Evolutionary conservation across 225 moss, liverwort and hornwort species (phyloP), one percentile per base, ranked within the genome.

Genomic region (Ulota crispa): DNA sequence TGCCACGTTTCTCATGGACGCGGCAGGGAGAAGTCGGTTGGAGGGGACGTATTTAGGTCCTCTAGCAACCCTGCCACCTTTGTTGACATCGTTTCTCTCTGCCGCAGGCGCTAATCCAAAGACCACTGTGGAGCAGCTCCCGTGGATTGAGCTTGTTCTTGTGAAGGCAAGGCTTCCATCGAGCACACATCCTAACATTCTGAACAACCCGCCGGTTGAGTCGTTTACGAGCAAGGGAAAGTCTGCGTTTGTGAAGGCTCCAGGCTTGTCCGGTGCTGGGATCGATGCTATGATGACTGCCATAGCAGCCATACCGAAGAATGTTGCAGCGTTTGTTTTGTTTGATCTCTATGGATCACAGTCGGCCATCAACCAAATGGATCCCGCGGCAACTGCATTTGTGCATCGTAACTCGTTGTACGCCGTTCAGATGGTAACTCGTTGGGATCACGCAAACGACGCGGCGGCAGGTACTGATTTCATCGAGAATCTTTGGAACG

Each of bases 361-460:
- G 63, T 95, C 93, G 0, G 84, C 81, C 0, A 89, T 89, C 41
- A 95, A 95, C 81, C 53, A 85, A 14, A 73, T 91, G 19, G 9
- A 86, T 0, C 27, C 80, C 0, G 59, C 64, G 2, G 28, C 85
- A 4, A 88, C 77, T 1, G 91, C 91, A 1, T 95, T 86, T 23
- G 85, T 93, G 42, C 93, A 93, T 68, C 41, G 93, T 6, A 81
- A 77, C 77, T 88, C 88, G 1, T 70, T 95, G 9, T 93, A 71
- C 23, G 31, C 85, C 23, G 89, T 95, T 36, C 93, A 93, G 80
- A 93, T 93, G 94, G 88, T 92, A 66, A 83, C 89, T 0, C 87
- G 86, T 32, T 95, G 93, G 72, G 26, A 47, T 3, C 82, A 85
- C 10, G 69, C 90, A 0, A 81, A 70, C 19, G 37, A 77, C 4